phyloP scores from a whole-genome alignment of 2,329 filamentous ascomycete genomes.

The Xylariaceae sp. region DNA sequence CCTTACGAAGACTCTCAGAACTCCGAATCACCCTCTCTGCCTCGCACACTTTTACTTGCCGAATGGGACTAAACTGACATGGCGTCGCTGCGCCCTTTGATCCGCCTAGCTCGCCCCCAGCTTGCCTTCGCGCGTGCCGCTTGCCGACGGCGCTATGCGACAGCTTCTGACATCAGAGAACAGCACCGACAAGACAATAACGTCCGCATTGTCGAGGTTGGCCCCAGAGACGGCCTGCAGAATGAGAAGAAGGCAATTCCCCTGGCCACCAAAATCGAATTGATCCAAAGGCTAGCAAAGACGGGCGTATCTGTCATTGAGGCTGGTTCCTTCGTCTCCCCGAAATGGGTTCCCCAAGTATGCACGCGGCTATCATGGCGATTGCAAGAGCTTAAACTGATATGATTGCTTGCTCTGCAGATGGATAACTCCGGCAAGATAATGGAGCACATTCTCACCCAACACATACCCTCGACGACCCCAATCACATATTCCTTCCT shows the following conservation, averaged over 20 bases:
- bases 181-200: slow-evolving; percentile 25
- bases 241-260: slow-evolving; percentile 62
- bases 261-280: slow-evolving; percentile 59
- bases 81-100: slow-evolving; percentile 31
- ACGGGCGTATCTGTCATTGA: slow-evolving; percentile 63
- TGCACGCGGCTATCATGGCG: slow-evolving; percentile 4
- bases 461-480: slow-evolving; percentile 50
- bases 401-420: slow-evolving; percentile 38
- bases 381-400: not conserved
- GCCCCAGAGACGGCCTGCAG: slow-evolving; percentile 67
- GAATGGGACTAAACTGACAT: slow-evolving; percentile 28
- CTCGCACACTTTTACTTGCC: not conserved
- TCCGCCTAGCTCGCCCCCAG: slow-evolving; percentile 25
- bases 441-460: slow-evolving; percentile 63
- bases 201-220: slow-evolving; percentile 61
- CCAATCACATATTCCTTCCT: slow-evolving; percentile 77
- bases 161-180: slow-evolving; percentile 29
- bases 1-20: not conserved
- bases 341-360: slow-evolving; percentile 67
- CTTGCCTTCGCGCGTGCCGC: slow-evolving; percentile 13
- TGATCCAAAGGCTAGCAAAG: slow-evolving; percentile 55
- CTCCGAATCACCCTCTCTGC: not conserved
- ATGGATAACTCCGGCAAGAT: slow-evolving; percentile 79
- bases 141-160: slow-evolving; percentile 28
- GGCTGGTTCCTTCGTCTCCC: slow-evolving; percentile 65